These are phyloP conservation scores for Aeminium ludgeri DNA, from an alignment of 495 filamentous ascomycete genomes.

Conservation along the genomic window DNA sequence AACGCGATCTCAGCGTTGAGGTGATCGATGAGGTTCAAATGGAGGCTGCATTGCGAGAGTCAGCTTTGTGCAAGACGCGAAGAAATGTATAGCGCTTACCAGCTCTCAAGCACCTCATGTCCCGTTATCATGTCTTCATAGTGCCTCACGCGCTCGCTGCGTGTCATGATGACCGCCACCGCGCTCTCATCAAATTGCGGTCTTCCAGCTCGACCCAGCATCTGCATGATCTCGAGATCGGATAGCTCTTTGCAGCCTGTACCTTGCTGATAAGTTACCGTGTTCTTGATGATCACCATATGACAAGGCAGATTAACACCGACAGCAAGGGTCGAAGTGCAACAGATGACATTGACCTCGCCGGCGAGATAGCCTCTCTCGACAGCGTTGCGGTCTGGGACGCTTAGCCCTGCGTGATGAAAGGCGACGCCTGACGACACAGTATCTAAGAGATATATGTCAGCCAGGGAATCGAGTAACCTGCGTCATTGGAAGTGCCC, in stretches of 20 bases:
- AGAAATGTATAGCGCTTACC: conserved; percentile 19
- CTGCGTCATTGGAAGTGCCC: not conserved
- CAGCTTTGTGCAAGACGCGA: not conserved
- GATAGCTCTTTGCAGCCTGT: conserved; percentile 56
- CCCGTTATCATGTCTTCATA: conserved; percentile 79
- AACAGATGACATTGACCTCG: conserved; percentile 76
- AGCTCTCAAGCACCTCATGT: conserved; percentile 70
- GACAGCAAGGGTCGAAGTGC: conserved; percentile 84
- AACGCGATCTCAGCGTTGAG: conserved; percentile 87
- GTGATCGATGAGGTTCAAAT: conserved; percentile 79
- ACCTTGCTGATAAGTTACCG: conserved; percentile 45
- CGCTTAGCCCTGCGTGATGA: conserved; percentile 78
- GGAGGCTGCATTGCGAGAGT: conserved; percentile 34
- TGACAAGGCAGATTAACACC: conserved; percentile 90
- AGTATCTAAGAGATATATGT: conserved; percentile 33
- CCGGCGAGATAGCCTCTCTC: conserved; percentile 62
- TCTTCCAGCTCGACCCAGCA: conserved; percentile 84
- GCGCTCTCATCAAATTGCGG: conserved; percentile 85
- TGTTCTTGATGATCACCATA: conserved; percentile 85
- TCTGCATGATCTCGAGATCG: conserved; percentile 93
- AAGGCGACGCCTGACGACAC: conserved; percentile 66
- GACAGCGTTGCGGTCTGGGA: conserved; percentile 48
- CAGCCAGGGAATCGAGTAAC: too few relatives aligned
- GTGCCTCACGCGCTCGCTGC: conserved; percentile 42
- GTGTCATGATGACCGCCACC: conserved; percentile 74